phyloP scores from a whole-genome alignment of 1,139 yeast species.

The Entelexis paramagnoliae region DNA sequence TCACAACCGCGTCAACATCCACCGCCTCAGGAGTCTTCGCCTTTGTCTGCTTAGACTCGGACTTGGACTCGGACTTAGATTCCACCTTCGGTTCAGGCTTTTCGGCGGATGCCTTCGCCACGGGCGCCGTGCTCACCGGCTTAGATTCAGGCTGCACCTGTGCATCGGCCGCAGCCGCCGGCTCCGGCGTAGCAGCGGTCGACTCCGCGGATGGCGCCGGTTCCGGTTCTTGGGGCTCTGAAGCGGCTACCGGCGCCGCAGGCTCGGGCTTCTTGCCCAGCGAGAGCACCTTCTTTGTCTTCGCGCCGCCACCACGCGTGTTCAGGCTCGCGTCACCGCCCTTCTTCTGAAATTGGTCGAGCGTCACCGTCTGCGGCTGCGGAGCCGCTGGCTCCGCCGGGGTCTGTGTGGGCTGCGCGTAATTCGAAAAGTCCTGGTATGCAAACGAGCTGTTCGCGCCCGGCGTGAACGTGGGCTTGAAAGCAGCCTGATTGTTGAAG shows the following conservation, averaged over 20 bases:
- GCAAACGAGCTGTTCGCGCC: conserved; percentile 28
- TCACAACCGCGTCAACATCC: conserved; percentile 44
- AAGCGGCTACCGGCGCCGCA: background rate
- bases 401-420: conserved; percentile 22
- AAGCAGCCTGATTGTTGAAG: conserved; percentile 26
- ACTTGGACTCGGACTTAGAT: background rate
- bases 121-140: background rate
- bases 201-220: conserved; percentile 23
- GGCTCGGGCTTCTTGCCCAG: conserved; percentile 19
- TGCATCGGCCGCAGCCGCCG: background rate
- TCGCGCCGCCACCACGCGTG: conserved; percentile 11
- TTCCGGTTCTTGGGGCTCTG: background rate
- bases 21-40: conserved; percentile 26
- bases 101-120: background rate
- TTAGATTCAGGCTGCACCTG: background rate
- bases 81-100: conserved; percentile 2
- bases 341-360: conserved; percentile 78
- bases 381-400: conserved; percentile 25
- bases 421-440: conserved; percentile 27
- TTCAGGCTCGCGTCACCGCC: conserved; percentile 31
- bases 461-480: conserved; percentile 34
- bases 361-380: conserved; percentile 50
- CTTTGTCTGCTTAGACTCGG: background rate
- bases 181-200: conserved; percentile 24
- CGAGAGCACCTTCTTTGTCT: conserved; percentile 19